Base-by-base conservation (phyloP, 352 stramenopile species). In the Phytophthora sp. region DNA sequence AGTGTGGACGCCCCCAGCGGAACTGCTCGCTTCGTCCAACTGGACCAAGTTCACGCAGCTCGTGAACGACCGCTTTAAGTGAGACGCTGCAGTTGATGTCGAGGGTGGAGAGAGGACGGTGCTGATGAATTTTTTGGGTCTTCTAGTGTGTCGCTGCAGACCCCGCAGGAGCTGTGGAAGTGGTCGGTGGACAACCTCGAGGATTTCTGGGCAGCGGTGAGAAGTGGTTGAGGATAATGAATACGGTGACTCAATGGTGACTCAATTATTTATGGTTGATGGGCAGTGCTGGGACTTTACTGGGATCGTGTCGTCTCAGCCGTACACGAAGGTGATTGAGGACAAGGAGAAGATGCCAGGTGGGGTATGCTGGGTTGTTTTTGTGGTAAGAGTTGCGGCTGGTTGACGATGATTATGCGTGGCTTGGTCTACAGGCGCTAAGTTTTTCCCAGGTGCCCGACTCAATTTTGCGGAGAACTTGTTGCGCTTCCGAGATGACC, bases 381-480 rank as follows among this genome's bases (percentile, higher is more conserved):
- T 20, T 62, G 21, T 15, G 3, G 18, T 11, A 15, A 13, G 2
- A 46, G 18, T n/a, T 2, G 20, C 38, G 15, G 2, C 10, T 12
- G 23, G 2, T 17, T n/a, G 20, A 18, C 18, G 12, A 30, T 17
- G 15, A 24, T 20, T 31, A 11, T 35, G 34, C n/a, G n/a, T n/a
- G n/a, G n/a, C n/a, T 53, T 27, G 18, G 28, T 7, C 11, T 39
- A 18, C 49, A 65, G 68, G 65, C 26, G 80, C 83, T 52, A 90
- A 88, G 70, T 92, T 92, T 67, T 92, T 91, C 35, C 63, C 72
- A 0, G 84, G 79, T 15, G 69, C 68, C n/a, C 74, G 71, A 11
- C 67, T 92, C 43, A 91, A 92, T 67, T 91, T 92, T 66, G 81
- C 84, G 1, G 79, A 92, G 41, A 92, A 92, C 61, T 34, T 92